These are phyloP conservation scores for Deuterostichococcus epilithicus DNA, from an alignment of 139 green algal genomes.

Conservation along the genomic window DNA sequence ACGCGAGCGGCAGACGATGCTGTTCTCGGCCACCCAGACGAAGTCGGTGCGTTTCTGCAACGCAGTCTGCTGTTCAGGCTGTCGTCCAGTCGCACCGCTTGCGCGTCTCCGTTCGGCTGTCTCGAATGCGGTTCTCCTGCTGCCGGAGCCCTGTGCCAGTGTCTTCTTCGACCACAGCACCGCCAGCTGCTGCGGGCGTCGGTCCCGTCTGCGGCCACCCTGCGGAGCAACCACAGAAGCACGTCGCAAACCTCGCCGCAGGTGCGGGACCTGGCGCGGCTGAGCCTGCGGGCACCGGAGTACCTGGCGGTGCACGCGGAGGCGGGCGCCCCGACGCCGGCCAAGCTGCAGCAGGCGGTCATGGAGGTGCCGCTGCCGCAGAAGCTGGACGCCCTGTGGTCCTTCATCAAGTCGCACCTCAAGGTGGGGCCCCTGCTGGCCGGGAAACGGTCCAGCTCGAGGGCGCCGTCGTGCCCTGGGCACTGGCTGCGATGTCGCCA, in stretches of 20 bases:
- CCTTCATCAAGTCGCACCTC: conserved; percentile 92
- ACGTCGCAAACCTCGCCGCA: no score
- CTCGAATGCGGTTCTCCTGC: no score
- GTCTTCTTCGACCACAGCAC: no score
- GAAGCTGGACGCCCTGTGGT: conserved; percentile 94
- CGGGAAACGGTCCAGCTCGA: no score
- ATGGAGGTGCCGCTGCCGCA: conserved; percentile 39
- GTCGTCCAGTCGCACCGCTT: no score
- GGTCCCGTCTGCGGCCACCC: no score
- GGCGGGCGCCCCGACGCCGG: conserved; percentile 74
- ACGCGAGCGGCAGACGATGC: conserved; percentile 76
- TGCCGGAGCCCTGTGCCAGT: no score
- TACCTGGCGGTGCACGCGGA: conserved; percentile 92
- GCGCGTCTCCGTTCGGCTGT: no score
- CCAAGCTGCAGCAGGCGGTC: conserved; percentile 79
- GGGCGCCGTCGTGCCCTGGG: no score
- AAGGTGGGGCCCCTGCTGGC: conserved; percentile 30
- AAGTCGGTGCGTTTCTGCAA: conserved; percentile 63
- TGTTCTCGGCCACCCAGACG: conserved; percentile 83
- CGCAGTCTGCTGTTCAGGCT: neutral
- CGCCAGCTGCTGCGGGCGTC: no score
- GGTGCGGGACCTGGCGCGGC: conserved; percentile 65
- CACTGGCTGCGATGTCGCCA: neutral
- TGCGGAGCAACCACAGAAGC: no score
- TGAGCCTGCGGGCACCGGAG: conserved; percentile 76